A percentile compares a stretch with the other conserved stretches of the same genome.
Conservation (phyloP, 208 protist genomes). For the Acanthamoeba sp. region DNA sequence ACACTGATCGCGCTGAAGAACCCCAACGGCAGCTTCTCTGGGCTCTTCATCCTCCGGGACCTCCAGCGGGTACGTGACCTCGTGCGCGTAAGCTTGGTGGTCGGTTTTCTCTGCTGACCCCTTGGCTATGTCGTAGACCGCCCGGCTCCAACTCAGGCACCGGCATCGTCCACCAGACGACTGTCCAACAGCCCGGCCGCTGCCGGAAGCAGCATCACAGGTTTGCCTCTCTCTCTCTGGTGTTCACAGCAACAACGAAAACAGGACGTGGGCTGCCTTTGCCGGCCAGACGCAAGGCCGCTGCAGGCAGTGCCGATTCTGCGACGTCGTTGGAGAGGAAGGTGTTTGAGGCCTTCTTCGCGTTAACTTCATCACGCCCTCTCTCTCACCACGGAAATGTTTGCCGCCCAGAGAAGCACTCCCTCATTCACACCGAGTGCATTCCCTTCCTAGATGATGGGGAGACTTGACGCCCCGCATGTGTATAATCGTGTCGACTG, state of each 20-base stretch:
- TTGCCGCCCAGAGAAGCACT: constrained; percentile 63
- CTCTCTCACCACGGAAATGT: constrained; percentile 68
- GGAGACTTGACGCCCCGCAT: too few species aligned
- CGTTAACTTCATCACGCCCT: constrained; percentile 71
- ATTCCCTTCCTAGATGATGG: background rate
- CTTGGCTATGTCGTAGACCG: background rate
- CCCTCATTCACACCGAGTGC: constrained; percentile 66
- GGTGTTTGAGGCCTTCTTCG: constrained; percentile 73
- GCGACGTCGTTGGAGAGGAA: constrained; percentile 3
- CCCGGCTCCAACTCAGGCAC: background rate
- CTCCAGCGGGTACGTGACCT: background rate
- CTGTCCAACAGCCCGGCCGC: constrained; percentile 18
- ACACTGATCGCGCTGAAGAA: constrained; percentile 64
- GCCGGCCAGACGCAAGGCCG: constrained; percentile 20
- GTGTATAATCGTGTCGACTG: too few species aligned
- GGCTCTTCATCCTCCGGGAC: constrained; percentile 42
- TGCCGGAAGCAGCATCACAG: background rate
- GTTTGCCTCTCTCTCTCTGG: background rate
- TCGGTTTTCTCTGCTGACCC: background rate
- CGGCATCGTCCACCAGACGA: background rate
- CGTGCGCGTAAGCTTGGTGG: background rate
- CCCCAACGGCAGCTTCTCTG: background rate
- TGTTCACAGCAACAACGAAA: too few species aligned
- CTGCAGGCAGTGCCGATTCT: background rate
- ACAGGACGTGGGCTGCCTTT: constrained; percentile 49